Evolutionary conservation across 2,329 filamentous ascomycete species (phyloP).

Genomic region (Cladophialophora psammophila): DNA sequence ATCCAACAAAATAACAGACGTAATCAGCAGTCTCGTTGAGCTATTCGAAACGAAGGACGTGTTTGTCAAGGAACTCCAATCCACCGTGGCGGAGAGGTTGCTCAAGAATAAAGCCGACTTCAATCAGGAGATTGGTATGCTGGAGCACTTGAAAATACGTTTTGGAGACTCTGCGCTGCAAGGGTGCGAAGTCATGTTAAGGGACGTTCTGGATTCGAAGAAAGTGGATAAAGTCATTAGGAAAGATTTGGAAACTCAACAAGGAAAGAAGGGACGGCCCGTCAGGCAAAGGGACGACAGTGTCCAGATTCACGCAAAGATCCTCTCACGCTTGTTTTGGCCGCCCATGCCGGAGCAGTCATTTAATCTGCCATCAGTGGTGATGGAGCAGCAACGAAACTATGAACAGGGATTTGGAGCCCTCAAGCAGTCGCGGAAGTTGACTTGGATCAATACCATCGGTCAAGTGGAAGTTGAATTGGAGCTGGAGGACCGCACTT

Average conservation of each 20-base stretch:
- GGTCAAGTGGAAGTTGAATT: conserved; percentile 82
- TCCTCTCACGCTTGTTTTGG: conserved; percentile 94
- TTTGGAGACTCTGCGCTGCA: conserved; percentile 88
- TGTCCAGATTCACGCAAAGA: conserved; percentile 74
- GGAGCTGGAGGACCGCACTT: conserved; percentile 78
- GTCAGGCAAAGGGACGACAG: conserved; percentile 18
- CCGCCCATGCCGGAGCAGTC: conserved; percentile 71
- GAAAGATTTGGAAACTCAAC: conserved; percentile 52
- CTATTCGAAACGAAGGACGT: conserved; percentile 87
- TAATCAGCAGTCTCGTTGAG: conserved; percentile 87
- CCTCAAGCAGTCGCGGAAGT: conserved; percentile 82
- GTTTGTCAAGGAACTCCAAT: conserved; percentile 94
- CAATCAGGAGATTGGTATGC: conserved; percentile 79
- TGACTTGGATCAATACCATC: conserved; percentile 85
- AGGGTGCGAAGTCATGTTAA: conserved; percentile 96
- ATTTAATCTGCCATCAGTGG: conserved; percentile 55
- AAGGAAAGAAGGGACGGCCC: conserved; percentile 37
- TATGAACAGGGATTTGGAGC: conserved; percentile 80
- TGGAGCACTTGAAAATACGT: conserved; percentile 85
- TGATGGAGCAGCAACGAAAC: conserved; percentile 65
- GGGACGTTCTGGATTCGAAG: conserved; percentile 84
- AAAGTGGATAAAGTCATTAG: conserved; percentile 74
- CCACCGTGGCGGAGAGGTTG: conserved; percentile 84
- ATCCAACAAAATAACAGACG: conserved; percentile 79
- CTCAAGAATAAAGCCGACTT: conserved; percentile 71